These are phyloP conservation scores for Rhodosporidiobolus sp. DNA, from an alignment of 768 basidiomycete genomes.

Conservation along the genomic window DNA sequence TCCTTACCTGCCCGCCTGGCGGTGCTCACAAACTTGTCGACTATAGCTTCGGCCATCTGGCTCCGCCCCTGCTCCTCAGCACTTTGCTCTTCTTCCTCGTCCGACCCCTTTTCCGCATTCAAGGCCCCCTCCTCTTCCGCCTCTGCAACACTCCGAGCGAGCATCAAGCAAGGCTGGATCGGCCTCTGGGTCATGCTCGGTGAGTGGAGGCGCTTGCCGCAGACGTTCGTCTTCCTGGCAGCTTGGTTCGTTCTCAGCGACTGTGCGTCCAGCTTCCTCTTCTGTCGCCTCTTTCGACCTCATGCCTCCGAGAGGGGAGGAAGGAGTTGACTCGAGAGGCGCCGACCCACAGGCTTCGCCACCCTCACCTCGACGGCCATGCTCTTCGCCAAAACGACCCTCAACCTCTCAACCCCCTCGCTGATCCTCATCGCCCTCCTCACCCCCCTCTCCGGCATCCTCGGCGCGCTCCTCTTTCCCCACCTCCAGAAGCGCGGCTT, in stretches of 20 bases:
- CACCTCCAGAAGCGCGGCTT: conserved; percentile 59
- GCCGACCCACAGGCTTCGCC: conserved; percentile 65
- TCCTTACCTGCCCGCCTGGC: conserved; percentile 53
- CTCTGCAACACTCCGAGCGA: conserved; percentile 48
- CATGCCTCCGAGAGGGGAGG: not conserved
- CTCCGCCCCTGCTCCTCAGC: conserved; percentile 12
- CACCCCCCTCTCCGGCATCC: conserved; percentile 66
- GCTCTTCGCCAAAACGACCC: conserved; percentile 82
- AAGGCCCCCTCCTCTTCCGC: not conserved
- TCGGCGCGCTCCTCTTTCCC: conserved; percentile 81
- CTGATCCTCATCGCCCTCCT: conserved; percentile 50
- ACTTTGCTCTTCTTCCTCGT: not conserved
- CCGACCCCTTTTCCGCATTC: too few relatives aligned
- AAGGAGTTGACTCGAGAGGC: too few relatives aligned
- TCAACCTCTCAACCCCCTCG: conserved; percentile 72
- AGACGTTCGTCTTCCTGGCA: conserved; percentile 83
- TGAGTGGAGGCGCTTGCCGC: conserved; percentile 69
- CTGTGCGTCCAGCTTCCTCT: conserved; percentile 56
- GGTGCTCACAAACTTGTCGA: not conserved
- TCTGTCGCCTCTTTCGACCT: not conserved
- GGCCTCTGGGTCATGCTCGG: conserved; percentile 70
- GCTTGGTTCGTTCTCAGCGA: conserved; percentile 96
- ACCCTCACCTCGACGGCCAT: conserved; percentile 89
- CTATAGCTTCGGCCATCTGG: conserved; percentile 18
- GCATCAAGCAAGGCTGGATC: conserved; percentile 67